Conservation (phyloP, 257 asterid genomes). For the Capsicum pubescens region DNA sequence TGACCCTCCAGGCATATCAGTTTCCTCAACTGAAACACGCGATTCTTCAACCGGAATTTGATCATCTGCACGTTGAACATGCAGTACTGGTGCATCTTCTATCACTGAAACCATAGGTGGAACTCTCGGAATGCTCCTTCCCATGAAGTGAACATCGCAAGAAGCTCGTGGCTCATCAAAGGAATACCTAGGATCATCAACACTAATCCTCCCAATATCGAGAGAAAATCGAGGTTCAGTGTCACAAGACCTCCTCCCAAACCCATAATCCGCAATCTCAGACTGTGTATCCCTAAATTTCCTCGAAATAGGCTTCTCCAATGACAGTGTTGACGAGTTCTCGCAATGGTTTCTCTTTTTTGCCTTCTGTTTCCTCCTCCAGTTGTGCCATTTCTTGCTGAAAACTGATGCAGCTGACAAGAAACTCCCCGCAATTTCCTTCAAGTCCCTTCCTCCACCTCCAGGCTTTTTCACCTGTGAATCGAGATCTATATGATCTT, state of each 20-base stretch:
- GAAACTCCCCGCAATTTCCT: slow-evolving; percentile 53
- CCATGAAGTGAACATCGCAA: slow-evolving; percentile 79
- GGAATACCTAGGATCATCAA: slow-evolving; percentile 80
- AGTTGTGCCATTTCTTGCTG: slow-evolving; percentile 88
- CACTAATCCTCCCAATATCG: slow-evolving; percentile 77
- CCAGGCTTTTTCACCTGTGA: slow-evolving; percentile 57
- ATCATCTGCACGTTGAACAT: slow-evolving; percentile 52
- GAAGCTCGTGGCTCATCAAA: slow-evolving; percentile 91
- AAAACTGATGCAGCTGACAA: slow-evolving; percentile 88
- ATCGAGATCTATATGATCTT: slow-evolving; percentile 66
- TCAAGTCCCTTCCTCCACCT: slow-evolving; percentile 53
- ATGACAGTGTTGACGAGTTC: slow-evolving; percentile 54
- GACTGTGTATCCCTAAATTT: slow-evolving; percentile 79
- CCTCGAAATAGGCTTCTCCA: slow-evolving; percentile 71
- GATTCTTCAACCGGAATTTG: slow-evolving; percentile 78
- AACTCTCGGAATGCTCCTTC: slow-evolving; percentile 67
- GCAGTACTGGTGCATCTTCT: slow-evolving; percentile 66
- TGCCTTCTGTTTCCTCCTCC: slow-evolving; percentile 84
- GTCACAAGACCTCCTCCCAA: slow-evolving; percentile 84
- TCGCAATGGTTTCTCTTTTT: slow-evolving; percentile 62
- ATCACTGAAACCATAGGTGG: slow-evolving; percentile 74
- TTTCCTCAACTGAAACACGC: slow-evolving; percentile 38
- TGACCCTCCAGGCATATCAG: slow-evolving; percentile 73
- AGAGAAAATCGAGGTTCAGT: slow-evolving; percentile 84
- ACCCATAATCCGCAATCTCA: slow-evolving; percentile 88